Evolutionary conservation across 2,329 filamentous ascomycete species (phyloP).

Genomic region (Bisporella sp.): DNA sequence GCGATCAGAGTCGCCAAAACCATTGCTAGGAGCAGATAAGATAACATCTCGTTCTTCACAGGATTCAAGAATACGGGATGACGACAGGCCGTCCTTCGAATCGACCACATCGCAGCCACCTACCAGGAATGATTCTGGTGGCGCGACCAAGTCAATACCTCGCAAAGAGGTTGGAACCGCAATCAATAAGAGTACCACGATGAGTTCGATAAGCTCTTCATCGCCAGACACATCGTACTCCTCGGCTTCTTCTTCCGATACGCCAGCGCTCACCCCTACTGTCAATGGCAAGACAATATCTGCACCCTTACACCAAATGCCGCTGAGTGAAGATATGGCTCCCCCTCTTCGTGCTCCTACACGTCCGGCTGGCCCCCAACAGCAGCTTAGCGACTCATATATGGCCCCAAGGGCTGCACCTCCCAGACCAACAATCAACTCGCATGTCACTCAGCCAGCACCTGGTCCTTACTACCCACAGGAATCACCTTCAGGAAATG

Average conservation of each 20-base stretch:
- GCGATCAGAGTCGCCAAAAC: constrained; percentile 20
- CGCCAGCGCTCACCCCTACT: constrained; percentile 21
- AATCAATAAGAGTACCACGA: constrained; percentile 16
- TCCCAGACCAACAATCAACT: background rate
- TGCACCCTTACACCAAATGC: constrained; percentile 19
- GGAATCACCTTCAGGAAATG: constrained; percentile 24
- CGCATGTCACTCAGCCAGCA: background rate
- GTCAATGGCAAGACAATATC: constrained; percentile 27
- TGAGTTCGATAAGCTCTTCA: constrained; percentile 22
- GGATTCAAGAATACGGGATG: constrained; percentile 51
- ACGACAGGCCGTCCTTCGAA: constrained; percentile 36
- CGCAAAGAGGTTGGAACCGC: constrained; percentile 53
- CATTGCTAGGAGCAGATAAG: constrained; percentile 27
- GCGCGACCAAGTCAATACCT: constrained; percentile 34
- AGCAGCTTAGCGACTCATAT: constrained; percentile 29
- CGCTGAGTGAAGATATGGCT: constrained; percentile 18
- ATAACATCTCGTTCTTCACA: constrained; percentile 46
- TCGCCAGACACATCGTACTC: constrained; percentile 25
- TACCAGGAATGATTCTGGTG: constrained; percentile 54
- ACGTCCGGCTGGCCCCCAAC: constrained; percentile 33
- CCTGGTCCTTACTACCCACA: background rate
- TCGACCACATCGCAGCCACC: constrained; percentile 31
- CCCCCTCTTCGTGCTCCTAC: constrained; percentile 22
- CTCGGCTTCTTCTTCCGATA: constrained; percentile 25
- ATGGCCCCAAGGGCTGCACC: constrained; percentile 25